Percentiles rank a stretch among this genome's conserved stretches.
Evolutionary conservation across 371 early-diverging fungal species (phyloP).

Genomic region (Apophysomyces sp.): DNA sequence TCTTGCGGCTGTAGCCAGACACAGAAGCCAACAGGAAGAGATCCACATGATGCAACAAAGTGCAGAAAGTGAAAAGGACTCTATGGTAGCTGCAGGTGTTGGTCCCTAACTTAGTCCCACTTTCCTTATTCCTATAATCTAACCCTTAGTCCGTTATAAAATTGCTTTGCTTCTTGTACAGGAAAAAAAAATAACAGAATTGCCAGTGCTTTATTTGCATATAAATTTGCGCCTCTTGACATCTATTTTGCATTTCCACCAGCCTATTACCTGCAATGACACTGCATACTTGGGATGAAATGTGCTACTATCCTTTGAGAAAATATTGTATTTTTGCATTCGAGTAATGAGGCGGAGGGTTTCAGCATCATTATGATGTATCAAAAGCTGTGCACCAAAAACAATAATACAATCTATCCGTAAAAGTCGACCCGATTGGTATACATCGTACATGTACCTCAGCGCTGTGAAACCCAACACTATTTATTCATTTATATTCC

Average conservation of each 20-base stretch:
- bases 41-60: neutral
- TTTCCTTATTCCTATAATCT: neutral
- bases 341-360: too few relatives aligned
- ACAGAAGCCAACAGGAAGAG: neutral
- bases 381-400: too few relatives aligned
- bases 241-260: too few relatives aligned
- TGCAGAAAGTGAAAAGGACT: neutral
- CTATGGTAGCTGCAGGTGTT: neutral
- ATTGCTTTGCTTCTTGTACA: neutral
- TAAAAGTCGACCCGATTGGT: too few relatives aligned
- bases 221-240: neutral
- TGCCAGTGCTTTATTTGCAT: neutral
- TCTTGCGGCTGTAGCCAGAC: neutral
- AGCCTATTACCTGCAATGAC: too few relatives aligned
- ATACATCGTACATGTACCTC: too few relatives aligned
- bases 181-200: neutral
- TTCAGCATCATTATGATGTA: too few relatives aligned
- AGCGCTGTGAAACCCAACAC: too few relatives aligned
- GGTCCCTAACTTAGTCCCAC: neutral
- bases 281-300: too few relatives aligned
- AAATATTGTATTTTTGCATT: too few relatives aligned
- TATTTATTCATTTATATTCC: neutral
- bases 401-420: too few relatives aligned
- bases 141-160: neutral
- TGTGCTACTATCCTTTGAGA: too few relatives aligned